Percentiles rank a stretch among this genome's conserved stretches.
phyloP scores from a whole-genome alignment of 1,139 yeast species.

The Blastobotrys persicus region DNA sequence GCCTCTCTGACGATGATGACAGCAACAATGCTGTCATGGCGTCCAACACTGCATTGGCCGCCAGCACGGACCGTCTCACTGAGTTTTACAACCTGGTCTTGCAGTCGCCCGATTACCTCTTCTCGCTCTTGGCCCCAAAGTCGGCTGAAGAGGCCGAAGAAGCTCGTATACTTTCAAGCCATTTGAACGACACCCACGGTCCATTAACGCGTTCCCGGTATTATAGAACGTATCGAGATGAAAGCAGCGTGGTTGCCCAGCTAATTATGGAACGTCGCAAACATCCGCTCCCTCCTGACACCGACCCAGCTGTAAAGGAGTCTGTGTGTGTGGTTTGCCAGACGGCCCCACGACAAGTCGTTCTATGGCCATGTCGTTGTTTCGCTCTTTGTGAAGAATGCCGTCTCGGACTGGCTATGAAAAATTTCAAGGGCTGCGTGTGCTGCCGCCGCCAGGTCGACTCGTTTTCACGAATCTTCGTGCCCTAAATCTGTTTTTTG shows the following conservation, averaged over 20 bases:
- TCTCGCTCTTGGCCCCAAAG: slow-evolving; percentile 28
- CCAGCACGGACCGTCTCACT: slow-evolving; percentile 7
- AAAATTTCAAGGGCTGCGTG: slow-evolving; percentile 78
- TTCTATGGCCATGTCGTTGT: slow-evolving; percentile 93
- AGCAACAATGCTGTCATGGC: neutral
- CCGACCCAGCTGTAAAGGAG: slow-evolving; percentile 11
- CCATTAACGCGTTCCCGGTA: slow-evolving; percentile 28
- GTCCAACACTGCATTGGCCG: neutral
- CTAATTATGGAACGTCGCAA: slow-evolving; percentile 20
- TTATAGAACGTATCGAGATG: slow-evolving; percentile 20
- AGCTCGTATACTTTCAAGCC: slow-evolving; percentile 25
- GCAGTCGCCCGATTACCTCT: slow-evolving; percentile 24
- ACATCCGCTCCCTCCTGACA: slow-evolving; percentile 10
- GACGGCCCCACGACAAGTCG: slow-evolving; percentile 65
- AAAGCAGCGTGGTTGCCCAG: slow-evolving; percentile 17
- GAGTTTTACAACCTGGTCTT: slow-evolving; percentile 27
- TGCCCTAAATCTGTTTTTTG: slow-evolving; percentile 29
- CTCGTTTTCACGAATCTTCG: slow-evolving; percentile 41
- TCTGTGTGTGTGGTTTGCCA: slow-evolving; percentile 79
- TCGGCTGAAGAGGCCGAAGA: slow-evolving; percentile 25
- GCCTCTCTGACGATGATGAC: slow-evolving; percentile 11
- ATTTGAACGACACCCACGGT: slow-evolving; percentile 18
- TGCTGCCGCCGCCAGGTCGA: slow-evolving; percentile 78
- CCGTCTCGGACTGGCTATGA: slow-evolving; percentile 67
- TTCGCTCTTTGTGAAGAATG: slow-evolving; percentile 85